phyloP scores from a whole-genome alignment of 2,329 filamentous ascomycete genomes.

The Cladosporium sp. region DNA sequence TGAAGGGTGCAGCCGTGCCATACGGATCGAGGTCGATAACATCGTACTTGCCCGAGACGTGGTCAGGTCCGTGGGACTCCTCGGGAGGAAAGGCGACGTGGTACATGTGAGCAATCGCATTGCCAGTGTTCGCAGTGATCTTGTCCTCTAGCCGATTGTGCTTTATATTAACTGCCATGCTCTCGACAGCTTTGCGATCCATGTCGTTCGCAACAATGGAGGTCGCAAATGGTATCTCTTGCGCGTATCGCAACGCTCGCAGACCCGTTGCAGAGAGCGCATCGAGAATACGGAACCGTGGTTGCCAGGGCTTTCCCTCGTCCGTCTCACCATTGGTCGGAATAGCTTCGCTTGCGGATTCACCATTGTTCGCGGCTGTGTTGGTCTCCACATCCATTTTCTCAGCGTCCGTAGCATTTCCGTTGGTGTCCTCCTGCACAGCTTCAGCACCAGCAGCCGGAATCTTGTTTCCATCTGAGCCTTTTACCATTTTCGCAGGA shows the following conservation, averaged over 20 bases:
- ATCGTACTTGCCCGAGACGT: slow-evolving; percentile 58
- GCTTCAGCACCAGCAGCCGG: slow-evolving; percentile 5
- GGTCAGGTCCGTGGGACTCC: slow-evolving; percentile 33
- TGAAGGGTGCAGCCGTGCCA: slow-evolving; percentile 84
- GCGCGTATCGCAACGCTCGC: slow-evolving; percentile 81
- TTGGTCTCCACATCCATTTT: slow-evolving; percentile 3
- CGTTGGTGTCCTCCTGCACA: slow-evolving; percentile 1
- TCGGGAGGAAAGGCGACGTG: slow-evolving; percentile 34
- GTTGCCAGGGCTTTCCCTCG: slow-evolving; percentile 21
- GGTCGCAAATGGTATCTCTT: slow-evolving; percentile 63
- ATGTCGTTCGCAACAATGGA: slow-evolving; percentile 72
- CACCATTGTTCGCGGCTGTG: not conserved
- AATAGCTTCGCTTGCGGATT: slow-evolving; percentile 2
- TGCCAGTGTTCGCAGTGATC: slow-evolving; percentile 68
- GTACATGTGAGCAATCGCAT: slow-evolving; percentile 92
- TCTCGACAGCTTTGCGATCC: slow-evolving; percentile 45
- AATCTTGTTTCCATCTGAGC: slow-evolving; percentile 6
- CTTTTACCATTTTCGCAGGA: slow-evolving; percentile 9
- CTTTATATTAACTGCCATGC: slow-evolving; percentile 76
- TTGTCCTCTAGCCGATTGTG: slow-evolving; percentile 71
- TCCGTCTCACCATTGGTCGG: slow-evolving; percentile 13
- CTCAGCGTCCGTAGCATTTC: not conserved
- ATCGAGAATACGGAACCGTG: slow-evolving; percentile 78
- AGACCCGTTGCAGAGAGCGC: slow-evolving; percentile 91
- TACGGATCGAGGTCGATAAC: slow-evolving; percentile 97